These are phyloP conservation scores for Podaxis rugospora DNA, from an alignment of 768 basidiomycete species.

Conservation along the genomic window DNA sequence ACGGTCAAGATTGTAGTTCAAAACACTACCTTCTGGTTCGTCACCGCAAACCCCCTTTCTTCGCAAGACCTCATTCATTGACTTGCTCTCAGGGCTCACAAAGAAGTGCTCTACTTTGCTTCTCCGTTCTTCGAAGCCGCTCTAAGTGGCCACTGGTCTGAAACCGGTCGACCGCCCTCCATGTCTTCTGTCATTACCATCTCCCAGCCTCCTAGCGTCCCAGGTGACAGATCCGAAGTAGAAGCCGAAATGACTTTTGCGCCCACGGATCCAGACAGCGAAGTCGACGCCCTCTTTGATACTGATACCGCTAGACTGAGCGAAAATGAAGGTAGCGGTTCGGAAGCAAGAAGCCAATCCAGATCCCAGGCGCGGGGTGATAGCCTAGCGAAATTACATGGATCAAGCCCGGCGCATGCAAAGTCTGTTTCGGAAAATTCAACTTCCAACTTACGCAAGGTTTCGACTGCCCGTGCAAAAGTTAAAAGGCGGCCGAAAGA, in stretches of 20 bases:
- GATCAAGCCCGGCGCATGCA: slow-evolving; percentile 15
- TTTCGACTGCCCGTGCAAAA: slow-evolving; percentile 31
- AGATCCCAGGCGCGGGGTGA: slow-evolving; percentile 40
- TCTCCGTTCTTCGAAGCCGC: slow-evolving; percentile 96
- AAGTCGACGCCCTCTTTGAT: slow-evolving; percentile 39
- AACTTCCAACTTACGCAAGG: slow-evolving; percentile 5
- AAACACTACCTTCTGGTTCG: slow-evolving; percentile 86
- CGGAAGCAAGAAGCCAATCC: slow-evolving; percentile 21
- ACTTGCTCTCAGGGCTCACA: slow-evolving; percentile 66
- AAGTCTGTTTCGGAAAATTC: slow-evolving; percentile 14
- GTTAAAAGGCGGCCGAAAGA: slow-evolving; percentile 39
- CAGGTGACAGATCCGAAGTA: slow-evolving; percentile 39
- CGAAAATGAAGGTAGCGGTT: slow-evolving; percentile 31
- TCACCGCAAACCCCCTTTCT: slow-evolving; percentile 6
- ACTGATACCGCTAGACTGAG: slow-evolving; percentile 28
- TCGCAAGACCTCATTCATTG: background rate
- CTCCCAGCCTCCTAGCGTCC: slow-evolving; percentile 63
- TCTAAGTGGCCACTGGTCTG: slow-evolving; percentile 88
- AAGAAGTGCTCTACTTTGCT: slow-evolving; percentile 86
- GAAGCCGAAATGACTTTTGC: slow-evolving; percentile 57
- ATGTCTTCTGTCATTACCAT: slow-evolving; percentile 84
- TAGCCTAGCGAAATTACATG: slow-evolving; percentile 61
- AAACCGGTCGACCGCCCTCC: slow-evolving; percentile 75
- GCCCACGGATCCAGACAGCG: slow-evolving; percentile 49
- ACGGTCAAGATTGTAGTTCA: slow-evolving; percentile 91